These are phyloP conservation scores for Astragalus membranaceus DNA, from an alignment of 306 rosid genomes.

Conservation along the genomic window DNA sequence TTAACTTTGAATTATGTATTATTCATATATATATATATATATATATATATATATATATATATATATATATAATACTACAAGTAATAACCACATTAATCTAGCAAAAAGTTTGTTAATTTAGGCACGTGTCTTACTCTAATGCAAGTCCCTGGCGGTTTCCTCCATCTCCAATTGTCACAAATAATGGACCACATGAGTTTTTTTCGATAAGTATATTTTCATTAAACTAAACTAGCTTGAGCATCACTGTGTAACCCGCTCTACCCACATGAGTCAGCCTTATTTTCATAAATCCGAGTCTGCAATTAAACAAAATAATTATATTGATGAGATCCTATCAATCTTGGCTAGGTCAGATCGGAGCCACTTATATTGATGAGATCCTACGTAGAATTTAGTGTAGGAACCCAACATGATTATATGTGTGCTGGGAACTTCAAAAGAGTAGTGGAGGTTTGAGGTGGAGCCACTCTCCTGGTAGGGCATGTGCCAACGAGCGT, in stretches of 20 bases:
- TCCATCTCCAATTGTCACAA: conserved; percentile 63
- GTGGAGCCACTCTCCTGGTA: conserved; percentile 47
- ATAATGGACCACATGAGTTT: conserved; percentile 57
- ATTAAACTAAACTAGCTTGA: too few species aligned
- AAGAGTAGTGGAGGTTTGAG: conserved; percentile 69
- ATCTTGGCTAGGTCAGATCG: conserved; percentile 36
- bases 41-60: too few species aligned
- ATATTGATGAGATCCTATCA: conserved; percentile 15
- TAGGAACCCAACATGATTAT: conserved; percentile 69
- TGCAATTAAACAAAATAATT: neutral
- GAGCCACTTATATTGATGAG: conserved; percentile 59
- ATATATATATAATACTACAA: too few species aligned
- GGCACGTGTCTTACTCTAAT: conserved; percentile 27
- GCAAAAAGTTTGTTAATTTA: too few species aligned
- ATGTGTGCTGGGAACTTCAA: conserved; percentile 41
- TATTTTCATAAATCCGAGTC: conserved; percentile 51
- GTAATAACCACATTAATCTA: too few species aligned
- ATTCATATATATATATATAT: too few species aligned
- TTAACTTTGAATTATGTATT: too few species aligned
- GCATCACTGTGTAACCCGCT: too few species aligned
- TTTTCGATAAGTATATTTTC: too few species aligned
- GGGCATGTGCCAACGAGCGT: conserved; percentile 71
- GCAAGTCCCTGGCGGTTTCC: conserved; percentile 82
- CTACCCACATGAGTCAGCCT: conserved; percentile 55
- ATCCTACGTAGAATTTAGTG: conserved; percentile 31